Evolutionary conservation across 768 basidiomycete species (phyloP), one percentile per base, ranked within the genome.

Genomic region (Nidularia sp.): DNA sequence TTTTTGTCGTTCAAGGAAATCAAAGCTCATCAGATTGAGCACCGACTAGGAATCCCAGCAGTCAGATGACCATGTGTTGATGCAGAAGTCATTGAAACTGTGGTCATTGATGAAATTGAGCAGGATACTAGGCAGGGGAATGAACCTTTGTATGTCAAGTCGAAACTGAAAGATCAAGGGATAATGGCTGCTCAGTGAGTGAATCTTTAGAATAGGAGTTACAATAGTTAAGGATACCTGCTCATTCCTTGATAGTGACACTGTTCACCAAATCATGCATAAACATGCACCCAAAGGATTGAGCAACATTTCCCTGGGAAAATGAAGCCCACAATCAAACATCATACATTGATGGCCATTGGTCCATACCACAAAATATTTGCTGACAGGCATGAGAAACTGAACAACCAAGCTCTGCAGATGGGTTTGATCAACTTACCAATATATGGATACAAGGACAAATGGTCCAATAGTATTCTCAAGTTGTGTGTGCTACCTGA

Each of bases 351-450:
- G 8, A 15, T 47, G 2, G 34, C 55, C 8, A 46, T 57, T 48
- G 65, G 65, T 5, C 52, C 54, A 3, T 61, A 50, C 22, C 57
- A 62, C 15, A 61, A 66, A 49, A 45, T 64, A 13, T 49, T 53
- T n/a, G 49, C 48, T 13, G 67, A 68, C 50, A 63, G 68, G 1
- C 66, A 68, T 48, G 67, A 67, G 47, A 69, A 69, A 48, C 55
- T 68, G 6, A 56, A 52, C 5, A 47, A 50, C 0, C 57, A 50
- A 12, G 66, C 67, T 1, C 48, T 69, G 18, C 39, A 54, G 31
- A 68, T 71, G 65, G 69, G 67, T 13, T 58, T 54, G 3, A 46
- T 71, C 1, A 59, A 59, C 2, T 39, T 71, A 18, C 59, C 59
- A 9, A 63, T 68, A 29, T 69, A 69, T 55, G 63, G 51, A 9